phyloP scores from a whole-genome alignment of 140 eudicot species.

The Senecio squalidus region DNA sequence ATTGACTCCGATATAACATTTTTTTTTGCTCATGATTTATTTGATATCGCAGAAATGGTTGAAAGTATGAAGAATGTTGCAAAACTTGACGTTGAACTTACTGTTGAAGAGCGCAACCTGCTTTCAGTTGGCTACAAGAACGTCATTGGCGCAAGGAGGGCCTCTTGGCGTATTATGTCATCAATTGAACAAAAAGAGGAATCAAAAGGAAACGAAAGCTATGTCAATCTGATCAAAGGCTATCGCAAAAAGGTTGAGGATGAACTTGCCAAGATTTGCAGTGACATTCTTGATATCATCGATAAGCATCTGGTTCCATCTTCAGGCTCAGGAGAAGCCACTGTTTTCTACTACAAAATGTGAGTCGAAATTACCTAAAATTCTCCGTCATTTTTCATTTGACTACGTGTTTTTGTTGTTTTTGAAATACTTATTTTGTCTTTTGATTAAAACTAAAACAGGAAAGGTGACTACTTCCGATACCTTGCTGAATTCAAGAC shows the following conservation, averaged over 20 bases:
- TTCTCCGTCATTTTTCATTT: background rate
- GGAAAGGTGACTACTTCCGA: conserved; percentile 72
- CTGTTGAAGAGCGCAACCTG: conserved; percentile 86
- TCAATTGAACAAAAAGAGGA: conserved; percentile 85
- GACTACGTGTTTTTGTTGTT: background rate
- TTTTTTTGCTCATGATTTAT: background rate
- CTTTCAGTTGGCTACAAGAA: conserved; percentile 90
- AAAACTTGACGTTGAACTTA: conserved; percentile 68
- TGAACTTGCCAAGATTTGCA: conserved; percentile 73
- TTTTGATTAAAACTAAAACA: conserved; percentile 11
- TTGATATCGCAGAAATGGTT: conserved; percentile 62
- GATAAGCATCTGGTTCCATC: conserved; percentile 77
- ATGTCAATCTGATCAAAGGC: conserved; percentile 71
- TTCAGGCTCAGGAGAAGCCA: conserved; percentile 72
- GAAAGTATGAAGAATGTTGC: conserved; percentile 86
- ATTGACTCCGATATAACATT: background rate
- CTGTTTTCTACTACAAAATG: conserved; percentile 87
- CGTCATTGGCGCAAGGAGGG: conserved; percentile 80
- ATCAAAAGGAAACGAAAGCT: conserved; percentile 67
- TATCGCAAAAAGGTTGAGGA: conserved; percentile 86
- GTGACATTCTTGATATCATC: conserved; percentile 66
- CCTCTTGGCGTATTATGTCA: conserved; percentile 93
- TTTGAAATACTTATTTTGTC: background rate
- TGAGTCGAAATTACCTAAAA: conserved; percentile 26
- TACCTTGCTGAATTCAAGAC: conserved; percentile 80